A percentile compares a stretch with the other conserved stretches of the same genome.
Evolutionary conservation across 257 asterid species (phyloP).

Genomic region (Solanum chiquidenum): DNA sequence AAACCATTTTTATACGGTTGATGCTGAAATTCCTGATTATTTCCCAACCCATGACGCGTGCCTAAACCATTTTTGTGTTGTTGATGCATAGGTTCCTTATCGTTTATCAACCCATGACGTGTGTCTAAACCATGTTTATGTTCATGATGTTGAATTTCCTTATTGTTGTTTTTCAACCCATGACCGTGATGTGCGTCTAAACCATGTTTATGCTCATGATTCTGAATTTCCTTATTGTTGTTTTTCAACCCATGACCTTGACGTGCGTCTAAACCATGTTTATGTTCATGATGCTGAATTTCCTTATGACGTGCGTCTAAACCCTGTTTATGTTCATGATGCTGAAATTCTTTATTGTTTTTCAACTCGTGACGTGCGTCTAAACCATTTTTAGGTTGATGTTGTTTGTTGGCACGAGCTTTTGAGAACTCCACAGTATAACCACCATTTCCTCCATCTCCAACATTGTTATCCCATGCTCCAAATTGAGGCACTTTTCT

Average conservation of each 20-base stretch:
- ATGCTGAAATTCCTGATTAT: background rate
- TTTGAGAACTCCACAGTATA: background rate
- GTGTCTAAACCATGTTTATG: background rate
- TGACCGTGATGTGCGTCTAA: background rate
- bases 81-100: background rate
- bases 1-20: background rate
- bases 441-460: background rate
- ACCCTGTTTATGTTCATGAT: background rate
- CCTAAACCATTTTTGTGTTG: background rate
- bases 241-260: background rate
- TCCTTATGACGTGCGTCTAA: background rate
- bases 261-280: background rate
- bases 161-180: background rate
- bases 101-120: background rate
- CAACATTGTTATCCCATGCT: background rate
- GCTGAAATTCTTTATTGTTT: background rate
- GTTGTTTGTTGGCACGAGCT: background rate
- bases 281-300: background rate
- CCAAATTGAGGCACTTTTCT: background rate
- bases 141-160: background rate
- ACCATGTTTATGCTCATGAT: background rate
- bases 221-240: background rate
- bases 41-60: background rate
- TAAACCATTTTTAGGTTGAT: background rate
- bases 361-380: background rate